These are phyloP conservation scores for Endocladia muricata DNA, from an alignment of 31 red algal species.

Conservation along the genomic window DNA sequence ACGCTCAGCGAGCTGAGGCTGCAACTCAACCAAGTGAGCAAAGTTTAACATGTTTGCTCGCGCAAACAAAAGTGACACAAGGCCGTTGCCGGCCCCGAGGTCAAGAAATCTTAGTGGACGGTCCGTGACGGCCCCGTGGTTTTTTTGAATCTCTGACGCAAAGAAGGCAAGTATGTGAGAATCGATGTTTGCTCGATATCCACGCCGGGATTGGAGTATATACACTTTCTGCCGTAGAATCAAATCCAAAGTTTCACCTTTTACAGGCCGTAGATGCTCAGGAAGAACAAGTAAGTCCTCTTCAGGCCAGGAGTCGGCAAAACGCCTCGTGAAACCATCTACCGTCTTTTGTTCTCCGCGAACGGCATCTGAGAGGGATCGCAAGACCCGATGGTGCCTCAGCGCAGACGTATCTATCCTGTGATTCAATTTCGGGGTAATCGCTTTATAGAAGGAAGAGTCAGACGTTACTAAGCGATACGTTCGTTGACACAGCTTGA, in stretches of 20 bases:
- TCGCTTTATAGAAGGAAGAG: too few relatives aligned
- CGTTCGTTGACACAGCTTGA: too few relatives aligned
- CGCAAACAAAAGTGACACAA: slow-evolving; percentile 40
- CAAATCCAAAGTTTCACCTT: slow-evolving; percentile 45
- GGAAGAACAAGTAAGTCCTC: slow-evolving; percentile 19
- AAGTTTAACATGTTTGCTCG: neutral
- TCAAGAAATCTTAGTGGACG: slow-evolving; percentile 27
- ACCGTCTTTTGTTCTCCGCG: too few relatives aligned
- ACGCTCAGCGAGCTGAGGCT: slow-evolving; percentile 34
- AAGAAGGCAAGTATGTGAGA: slow-evolving; percentile 37
- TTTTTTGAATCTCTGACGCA: neutral
- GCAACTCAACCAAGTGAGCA: slow-evolving; percentile 27
- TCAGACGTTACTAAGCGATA: too few relatives aligned
- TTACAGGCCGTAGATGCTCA: slow-evolving; percentile 30
- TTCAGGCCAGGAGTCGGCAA: slow-evolving; percentile 22
- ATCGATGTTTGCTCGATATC: slow-evolving; percentile 49
- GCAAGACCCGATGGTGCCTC: too few relatives aligned
- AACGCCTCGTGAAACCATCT: slow-evolving; percentile 25
- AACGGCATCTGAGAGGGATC: too few relatives aligned
- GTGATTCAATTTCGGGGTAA: too few relatives aligned
- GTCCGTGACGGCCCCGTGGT: too few relatives aligned
- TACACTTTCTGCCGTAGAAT: slow-evolving; percentile 56
- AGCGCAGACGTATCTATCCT: too few relatives aligned
- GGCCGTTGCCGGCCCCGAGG: slow-evolving; percentile 35
- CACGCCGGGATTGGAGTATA: slow-evolving; percentile 33